phyloP scores from a whole-genome alignment of 305 asterid species.

The Fraxinus latifolia region DNA sequence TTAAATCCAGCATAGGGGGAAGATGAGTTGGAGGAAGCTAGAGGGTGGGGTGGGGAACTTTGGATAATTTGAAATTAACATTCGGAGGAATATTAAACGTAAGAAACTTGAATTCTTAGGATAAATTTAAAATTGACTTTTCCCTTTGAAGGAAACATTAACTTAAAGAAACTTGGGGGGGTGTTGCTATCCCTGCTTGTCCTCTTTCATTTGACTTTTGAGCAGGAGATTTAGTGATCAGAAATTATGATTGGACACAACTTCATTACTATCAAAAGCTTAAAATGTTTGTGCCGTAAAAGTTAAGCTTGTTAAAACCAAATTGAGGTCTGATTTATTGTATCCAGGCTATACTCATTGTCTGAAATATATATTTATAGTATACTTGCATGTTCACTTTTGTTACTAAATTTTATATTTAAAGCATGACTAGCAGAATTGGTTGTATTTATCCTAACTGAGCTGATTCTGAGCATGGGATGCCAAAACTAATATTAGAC shows the following conservation, averaged over 20 bases:
- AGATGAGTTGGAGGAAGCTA: neutral
- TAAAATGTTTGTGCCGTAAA: conserved; percentile 1
- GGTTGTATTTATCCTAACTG: neutral
- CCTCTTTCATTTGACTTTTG: neutral
- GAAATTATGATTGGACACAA: conserved; percentile 4
- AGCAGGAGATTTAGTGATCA: neutral
- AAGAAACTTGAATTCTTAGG: neutral
- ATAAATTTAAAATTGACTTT: neutral
- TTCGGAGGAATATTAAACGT: neutral
- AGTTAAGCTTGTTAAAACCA: neutral
- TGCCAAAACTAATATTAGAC: neutral
- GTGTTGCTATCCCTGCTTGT: neutral
- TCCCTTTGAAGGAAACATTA: neutral
- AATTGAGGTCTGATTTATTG: neutral
- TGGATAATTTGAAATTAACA: neutral
- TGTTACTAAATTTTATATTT: neutral
- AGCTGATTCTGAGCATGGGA: neutral
- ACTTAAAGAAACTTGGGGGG: neutral
- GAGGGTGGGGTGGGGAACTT: neutral
- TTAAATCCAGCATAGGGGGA: neutral
- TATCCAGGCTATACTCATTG: neutral
- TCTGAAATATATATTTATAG: neutral
- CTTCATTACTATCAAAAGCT: neutral
- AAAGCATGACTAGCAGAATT: neutral
- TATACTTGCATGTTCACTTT: neutral